These are phyloP conservation scores for Colletotrichum abscissum DNA, from an alignment of 2,329 filamentous ascomycete species.

Conservation along the genomic window DNA sequence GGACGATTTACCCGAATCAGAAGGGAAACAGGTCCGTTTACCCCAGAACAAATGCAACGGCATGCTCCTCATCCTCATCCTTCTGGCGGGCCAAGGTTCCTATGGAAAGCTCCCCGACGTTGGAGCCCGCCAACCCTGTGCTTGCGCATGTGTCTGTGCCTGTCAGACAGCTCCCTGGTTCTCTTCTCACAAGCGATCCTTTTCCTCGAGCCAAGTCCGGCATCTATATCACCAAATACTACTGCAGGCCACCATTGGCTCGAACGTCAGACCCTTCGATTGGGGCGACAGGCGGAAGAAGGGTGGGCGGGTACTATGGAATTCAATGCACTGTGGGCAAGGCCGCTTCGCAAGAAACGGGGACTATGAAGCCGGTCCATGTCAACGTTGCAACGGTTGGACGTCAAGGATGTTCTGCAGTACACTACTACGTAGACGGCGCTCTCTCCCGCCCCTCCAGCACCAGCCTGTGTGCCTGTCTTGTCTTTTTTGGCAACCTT, in stretches of 20 bases:
- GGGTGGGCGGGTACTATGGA: conserved; percentile 27
- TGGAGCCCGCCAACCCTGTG: not conserved
- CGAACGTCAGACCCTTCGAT: not conserved
- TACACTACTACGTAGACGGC: conserved; percentile 33
- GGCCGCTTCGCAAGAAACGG: conserved; percentile 19
- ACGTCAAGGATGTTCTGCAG: conserved; percentile 32
- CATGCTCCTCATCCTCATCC: not conserved
- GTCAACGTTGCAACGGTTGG: conserved; percentile 24
- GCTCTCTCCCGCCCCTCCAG: conserved; percentile 33
- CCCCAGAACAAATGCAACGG: conserved; percentile 20
- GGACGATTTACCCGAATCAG: not conserved
- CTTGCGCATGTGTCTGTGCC: not conserved
- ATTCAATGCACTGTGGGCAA: conserved; percentile 33
- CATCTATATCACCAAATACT: conserved; percentile 8
- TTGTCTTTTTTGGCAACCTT: not conserved
- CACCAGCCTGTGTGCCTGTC: conserved; percentile 8
- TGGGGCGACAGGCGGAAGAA: not conserved
- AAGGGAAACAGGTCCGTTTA: not conserved
- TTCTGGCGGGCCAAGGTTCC: not conserved
- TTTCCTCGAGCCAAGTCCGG: conserved; percentile 1
- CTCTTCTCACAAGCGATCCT: not conserved
- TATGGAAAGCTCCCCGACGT: not conserved
- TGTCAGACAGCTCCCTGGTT: not conserved
- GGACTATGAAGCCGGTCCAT: conserved; percentile 15
- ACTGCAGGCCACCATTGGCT: conserved; percentile 8